These are phyloP conservation scores for Penicillium riverlandense DNA, from an alignment of 495 filamentous ascomycete species.

Conservation along the genomic window DNA sequence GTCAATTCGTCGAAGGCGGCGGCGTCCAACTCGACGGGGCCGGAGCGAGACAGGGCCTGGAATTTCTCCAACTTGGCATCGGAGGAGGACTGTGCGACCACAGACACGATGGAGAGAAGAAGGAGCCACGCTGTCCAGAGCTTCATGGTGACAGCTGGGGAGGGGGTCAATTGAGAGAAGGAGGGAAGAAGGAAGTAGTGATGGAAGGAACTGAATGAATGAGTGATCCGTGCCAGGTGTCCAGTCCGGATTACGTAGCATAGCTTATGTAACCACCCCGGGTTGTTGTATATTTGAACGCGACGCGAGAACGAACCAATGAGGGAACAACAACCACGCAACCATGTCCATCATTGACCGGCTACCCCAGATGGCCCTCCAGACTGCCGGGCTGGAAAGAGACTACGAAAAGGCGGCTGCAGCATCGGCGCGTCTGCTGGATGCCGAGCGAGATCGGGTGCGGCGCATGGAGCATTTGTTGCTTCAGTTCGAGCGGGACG, in stretches of 20 bases:
- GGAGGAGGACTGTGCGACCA: slow-evolving; percentile 14
- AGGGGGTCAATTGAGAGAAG: not conserved
- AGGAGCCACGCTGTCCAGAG: slow-evolving; percentile 47
- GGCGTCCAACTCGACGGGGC: slow-evolving; percentile 72
- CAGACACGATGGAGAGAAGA: slow-evolving; percentile 43
- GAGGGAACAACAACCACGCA: too few relatives aligned
- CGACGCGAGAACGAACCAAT: too few relatives aligned
- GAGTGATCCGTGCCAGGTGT: too few relatives aligned
- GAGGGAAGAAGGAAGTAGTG: slow-evolving; percentile 5
- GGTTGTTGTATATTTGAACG: too few relatives aligned
- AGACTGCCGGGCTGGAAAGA: slow-evolving; percentile 50
- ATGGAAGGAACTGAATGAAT: not conserved
- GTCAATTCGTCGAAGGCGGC: slow-evolving; percentile 67
- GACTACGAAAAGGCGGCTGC: slow-evolving; percentile 55
- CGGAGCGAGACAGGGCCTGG: slow-evolving; percentile 56
- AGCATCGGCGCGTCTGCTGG: slow-evolving; percentile 51
- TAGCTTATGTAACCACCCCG: too few relatives aligned
- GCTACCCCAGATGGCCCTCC: slow-evolving; percentile 26
- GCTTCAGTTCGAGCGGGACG: slow-evolving; percentile 64
- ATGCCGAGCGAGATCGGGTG: slow-evolving; percentile 61
- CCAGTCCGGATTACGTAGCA: slow-evolving; percentile 10
- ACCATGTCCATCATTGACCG: too few relatives aligned
- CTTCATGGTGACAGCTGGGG: slow-evolving; percentile 40
- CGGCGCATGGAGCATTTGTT: slow-evolving; percentile 59
- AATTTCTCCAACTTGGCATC: slow-evolving; percentile 56